Evolutionary conservation across 2,329 filamentous ascomycete species (phyloP), one percentile per base, ranked within the genome.

Genomic region (Graphilbum sp.): DNA sequence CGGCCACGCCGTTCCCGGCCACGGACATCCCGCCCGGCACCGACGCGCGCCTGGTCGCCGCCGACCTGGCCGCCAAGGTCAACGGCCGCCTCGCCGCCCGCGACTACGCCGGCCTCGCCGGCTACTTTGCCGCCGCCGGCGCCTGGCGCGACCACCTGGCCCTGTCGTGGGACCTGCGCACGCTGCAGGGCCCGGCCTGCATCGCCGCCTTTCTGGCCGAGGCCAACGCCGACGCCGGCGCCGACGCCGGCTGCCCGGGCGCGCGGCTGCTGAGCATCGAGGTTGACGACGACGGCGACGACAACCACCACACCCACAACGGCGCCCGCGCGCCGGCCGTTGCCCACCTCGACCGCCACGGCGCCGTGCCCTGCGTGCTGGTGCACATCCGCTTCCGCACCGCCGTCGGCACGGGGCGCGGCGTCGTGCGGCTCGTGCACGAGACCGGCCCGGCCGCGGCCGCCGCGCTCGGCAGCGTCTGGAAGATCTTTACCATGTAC

Each of bases 401-500:
- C 0, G 54, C 59, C 5, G 46, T 69, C 2, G 76, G 76, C 0
- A 45, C 46, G 0, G 79, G 75, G 0, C 54, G 62, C 2, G 78
- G 77, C 2, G 46, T 80, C 2, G 59, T 69, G 0, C 59, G 72
- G 4, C 51, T 81, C 0, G 58, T 63, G 0, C 52, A 62, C 29
- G 54, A 53, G 27, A 12, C 27, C 5, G 8, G 27, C 6, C 4
- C 27, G 11, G 13, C 27, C 27, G 27, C 21, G 11, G 21, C 21
- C 11, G 11, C 21, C 11, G 11, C 21, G 11, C 21, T 29, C 0
- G 54, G 52, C 1, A 54, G 52, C 3, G 27, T 41, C 3, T 81
- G 74, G 75, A 76, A 73, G 49, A 66, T 72, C 0, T 78, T 71
- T 44, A 75, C 72, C 2, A 47, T 82, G 0, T 80, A 72, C 48